phyloP scores from a whole-genome alignment of 2,329 filamentous ascomycete species.

The Colletotrichum lentis region DNA sequence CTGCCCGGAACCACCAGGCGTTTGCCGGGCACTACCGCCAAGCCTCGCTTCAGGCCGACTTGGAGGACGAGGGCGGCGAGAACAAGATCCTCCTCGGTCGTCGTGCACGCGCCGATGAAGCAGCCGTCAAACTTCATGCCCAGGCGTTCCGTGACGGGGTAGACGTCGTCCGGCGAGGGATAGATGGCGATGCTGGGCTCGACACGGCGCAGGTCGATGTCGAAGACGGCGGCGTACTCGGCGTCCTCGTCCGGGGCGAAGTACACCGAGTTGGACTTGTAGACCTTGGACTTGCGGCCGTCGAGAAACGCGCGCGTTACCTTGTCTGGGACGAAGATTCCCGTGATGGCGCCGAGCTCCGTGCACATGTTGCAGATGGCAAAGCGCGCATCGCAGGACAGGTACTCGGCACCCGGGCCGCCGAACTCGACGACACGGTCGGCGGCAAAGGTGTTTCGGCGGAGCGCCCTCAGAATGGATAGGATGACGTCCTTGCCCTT shows the following conservation, averaged over 20 bases:
- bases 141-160: conserved; percentile 42
- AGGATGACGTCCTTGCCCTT: background rate
- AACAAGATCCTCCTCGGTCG: conserved; percentile 54
- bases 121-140: conserved; percentile 50
- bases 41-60: background rate
- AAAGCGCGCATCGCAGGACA: conserved; percentile 39
- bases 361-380: background rate
- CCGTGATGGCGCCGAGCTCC: background rate
- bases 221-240: background rate
- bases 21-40: background rate
- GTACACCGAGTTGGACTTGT: background rate
- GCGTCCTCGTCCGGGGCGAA: background rate
- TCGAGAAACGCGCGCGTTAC: background rate
- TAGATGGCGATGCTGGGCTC: background rate
- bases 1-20: background rate
- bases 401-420: background rate
- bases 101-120: conserved; percentile 57
- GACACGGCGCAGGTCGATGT: background rate
- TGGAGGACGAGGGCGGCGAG: conserved; percentile 45
- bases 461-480: background rate
- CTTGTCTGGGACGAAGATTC: background rate
- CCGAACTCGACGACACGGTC: background rate
- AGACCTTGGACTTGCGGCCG: background rate
- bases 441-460: background rate
- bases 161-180: background rate